Conservation (phyloP, 768 basidiomycete genomes). For the Collybia sordida region DNA sequence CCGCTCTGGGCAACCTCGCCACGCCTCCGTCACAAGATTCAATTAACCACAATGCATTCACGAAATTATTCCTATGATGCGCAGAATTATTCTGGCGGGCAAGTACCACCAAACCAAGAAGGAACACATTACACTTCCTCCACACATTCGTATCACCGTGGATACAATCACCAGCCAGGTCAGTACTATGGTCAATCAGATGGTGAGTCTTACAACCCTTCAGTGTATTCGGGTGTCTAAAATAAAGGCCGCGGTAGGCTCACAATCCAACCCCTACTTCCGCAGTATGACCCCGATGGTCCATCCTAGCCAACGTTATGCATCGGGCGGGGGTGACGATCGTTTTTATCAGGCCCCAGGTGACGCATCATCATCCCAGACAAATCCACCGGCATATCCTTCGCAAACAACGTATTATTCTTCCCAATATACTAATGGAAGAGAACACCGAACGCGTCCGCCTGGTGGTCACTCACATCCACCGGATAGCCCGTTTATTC, state of each 20-base stretch:
- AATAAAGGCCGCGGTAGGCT: slow-evolving; percentile 1
- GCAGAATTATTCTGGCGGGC: slow-evolving; percentile 28
- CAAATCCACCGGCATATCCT: slow-evolving; percentile 13
- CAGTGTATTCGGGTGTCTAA: neutral
- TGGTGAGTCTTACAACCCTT: slow-evolving; percentile 9
- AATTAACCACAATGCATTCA: slow-evolving; percentile 33
- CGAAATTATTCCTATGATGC: slow-evolving; percentile 45
- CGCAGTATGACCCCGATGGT: slow-evolving; percentile 38
- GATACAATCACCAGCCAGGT: slow-evolving; percentile 31
- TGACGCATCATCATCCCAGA: slow-evolving; percentile 20
- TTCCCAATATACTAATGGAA: slow-evolving; percentile 13
- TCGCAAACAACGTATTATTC: slow-evolving; percentile 19
- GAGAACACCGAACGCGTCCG: slow-evolving; percentile 14
- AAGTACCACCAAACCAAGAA: slow-evolving; percentile 21
- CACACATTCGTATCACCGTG: slow-evolving; percentile 15
- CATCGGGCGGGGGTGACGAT: slow-evolving; percentile 16
- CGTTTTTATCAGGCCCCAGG: slow-evolving; percentile 21
- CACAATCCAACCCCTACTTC: slow-evolving; percentile 26
- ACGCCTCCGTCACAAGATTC: slow-evolving; percentile 23
- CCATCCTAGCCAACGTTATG: slow-evolving; percentile 26
- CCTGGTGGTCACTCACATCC: slow-evolving; percentile 13
- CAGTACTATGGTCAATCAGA: slow-evolving; percentile 33
- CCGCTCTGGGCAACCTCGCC: slow-evolving; percentile 23
- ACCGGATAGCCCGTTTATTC: slow-evolving; percentile 38
- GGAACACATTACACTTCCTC: slow-evolving; percentile 24